Base-by-base conservation (phyloP, 2,329 filamentous ascomycete genomes). In the Cordyceps farinosa region DNA sequence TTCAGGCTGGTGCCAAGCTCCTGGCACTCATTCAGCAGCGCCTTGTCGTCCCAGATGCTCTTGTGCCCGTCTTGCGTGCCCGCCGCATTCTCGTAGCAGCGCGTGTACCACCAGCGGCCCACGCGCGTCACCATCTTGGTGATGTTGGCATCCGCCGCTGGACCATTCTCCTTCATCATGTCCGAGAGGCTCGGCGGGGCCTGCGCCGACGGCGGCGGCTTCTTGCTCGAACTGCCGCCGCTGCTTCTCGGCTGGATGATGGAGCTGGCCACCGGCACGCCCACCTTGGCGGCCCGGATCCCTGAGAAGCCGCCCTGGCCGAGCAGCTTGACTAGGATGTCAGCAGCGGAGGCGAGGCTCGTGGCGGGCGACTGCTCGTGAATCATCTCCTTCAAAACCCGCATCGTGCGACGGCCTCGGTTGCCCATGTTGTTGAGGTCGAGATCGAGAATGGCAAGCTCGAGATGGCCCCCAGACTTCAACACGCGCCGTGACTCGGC, bases 31-130 rank as follows among this genome's bases (percentile, higher is more conserved):
- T 85, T 80, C 53, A 98, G 79, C 34, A 98, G 77, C 10, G 83
- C 82, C 62, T 83, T 85, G 72, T 97, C 90, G 53, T 82, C 84
- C 89, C 93, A 98, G 68, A 98, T 90, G 73, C 90, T 85, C 65
- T 71, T 74, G 73, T 56, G 80, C 5, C 50, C 50, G 69, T 38
- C 78, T 74, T 64, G 64, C 42, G 67, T 64, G n/a, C 84, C 75
- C 9, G 87, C 80, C 5, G 84, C 82, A 63, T 84, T 86, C 76
- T 97, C 94, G 74, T 97, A 98, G 79, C 94, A 97, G 59, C 90
- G 87, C 10, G 87, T 90, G 76, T 97, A 98, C 95, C 95, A 99
- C 92, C 94, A 98, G 50, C 95, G 85, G 2, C 92, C 94, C 11
- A 98, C 94, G 66, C 88, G 89, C 17, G 92, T 90, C 29, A 98